Evolutionary conservation across 176 grass and related monocot genomes (phyloP), one percentile per base, ranked within the genome.

Genomic region (Ensete ventricosum): DNA sequence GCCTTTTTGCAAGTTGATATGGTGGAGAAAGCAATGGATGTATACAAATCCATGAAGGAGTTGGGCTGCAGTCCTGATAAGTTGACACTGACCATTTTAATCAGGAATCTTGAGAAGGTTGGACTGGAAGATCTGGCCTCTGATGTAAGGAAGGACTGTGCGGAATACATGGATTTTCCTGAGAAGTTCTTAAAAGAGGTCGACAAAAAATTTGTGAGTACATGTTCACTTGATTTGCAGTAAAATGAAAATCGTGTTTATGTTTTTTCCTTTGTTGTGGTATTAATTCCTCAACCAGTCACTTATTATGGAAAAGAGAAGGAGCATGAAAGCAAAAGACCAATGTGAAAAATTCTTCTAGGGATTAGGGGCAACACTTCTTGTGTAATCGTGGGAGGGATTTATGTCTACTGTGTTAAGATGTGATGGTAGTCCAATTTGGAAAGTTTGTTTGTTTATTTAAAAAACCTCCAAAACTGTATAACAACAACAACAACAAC

Each of bases 141-240:
- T 64, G 48, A 49, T n/a, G 20, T 80, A 64, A 73, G 69, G 57
- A 80, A 80, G 43, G 78, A 80, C 14, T 80, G 69, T 64, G 69
- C 21, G 21, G 69, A 80, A 27, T 80, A 64, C 64, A 1, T 80
- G 48, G 78, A 80, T 20, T 73, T 19, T 20, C 78, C 78, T 10
- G 78, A 80, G 48, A 80, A 80, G 49, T 80, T 80, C 53, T 69
- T 80, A 64, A 57, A 73, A 80, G 69, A 80, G 52, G 69, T 80
- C 53, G 69, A 63, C 43, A 80, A 64, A 50, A 80, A 73, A 64
- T 73, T 26, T 80, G 78, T 80, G 69, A 80, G 78, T 80, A 73
- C 64, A 65, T 58, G 17, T 67, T 53, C n/a, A 48, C 68, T 80
- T 72, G 2, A 69, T 22, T 55, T 27, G 9, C 16, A 21, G 52